Base-by-base conservation (phyloP, 192 early-diverging fungal species). In the Gaertneriomyces sp. region DNA sequence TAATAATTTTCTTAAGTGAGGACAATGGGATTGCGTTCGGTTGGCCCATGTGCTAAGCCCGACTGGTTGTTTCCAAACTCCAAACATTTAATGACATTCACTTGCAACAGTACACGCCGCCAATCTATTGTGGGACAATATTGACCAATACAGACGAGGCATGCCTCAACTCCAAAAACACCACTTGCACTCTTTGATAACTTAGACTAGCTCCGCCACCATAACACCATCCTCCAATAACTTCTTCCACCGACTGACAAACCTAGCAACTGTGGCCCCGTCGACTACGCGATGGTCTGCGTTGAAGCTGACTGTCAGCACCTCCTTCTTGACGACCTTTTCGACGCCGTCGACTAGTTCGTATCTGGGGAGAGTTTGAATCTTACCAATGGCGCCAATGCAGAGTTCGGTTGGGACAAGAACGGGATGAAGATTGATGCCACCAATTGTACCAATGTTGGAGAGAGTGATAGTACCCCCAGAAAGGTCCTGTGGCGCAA, bases 251-350 rank as follows among this genome's bases (percentile, higher is more conserved):
- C 79, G 67, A 49, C 81, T 74, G 12, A 88, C 92, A 79, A 97
- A 97, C 69, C 93, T 81, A 16, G 94, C 96, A 66, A 98, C 83
- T 8, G 94, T 95, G 9, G 93, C 96, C 25, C 96, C 96, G 73
- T 97, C 94, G 66, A 97, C 81, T 17, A 98, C 90, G 40, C 96
- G 85, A 76, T 98, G 96, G 77, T 98, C 96, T 7, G 96, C 96
- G 14, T 90, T 87, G 87, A 90, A 95, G 80, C 92, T 94, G 4
- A 93, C 78, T 20, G 84, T 81, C 61, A 94, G 71, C 7, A 96
- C 79, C 67, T 88, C 74, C 63, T 86, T 87, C 12, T 87, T 79
- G 1, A 92, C 89, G 33, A 98, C 82, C 57, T 69, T 81, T 57
- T 83, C 86, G 45, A 77, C 74, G 53, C 84, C 81, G 39, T 69